Evolutionary conservation across 306 rosid species (phyloP).

Genomic region (Astragalus membranaceus): DNA sequence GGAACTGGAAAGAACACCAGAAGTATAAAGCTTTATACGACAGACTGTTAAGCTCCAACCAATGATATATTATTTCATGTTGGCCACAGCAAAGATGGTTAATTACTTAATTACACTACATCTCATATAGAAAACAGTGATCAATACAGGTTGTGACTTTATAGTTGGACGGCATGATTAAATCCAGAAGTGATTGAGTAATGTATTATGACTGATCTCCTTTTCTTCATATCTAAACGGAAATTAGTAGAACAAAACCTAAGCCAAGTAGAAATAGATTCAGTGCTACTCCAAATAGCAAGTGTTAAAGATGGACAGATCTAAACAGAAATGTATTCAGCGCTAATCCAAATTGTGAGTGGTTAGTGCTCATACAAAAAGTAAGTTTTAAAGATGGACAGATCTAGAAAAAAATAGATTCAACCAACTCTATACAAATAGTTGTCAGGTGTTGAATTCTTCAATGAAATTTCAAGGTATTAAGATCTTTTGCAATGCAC

Average conservation of each 20-base stretch:
- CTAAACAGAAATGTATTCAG: background rate
- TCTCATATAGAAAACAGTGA: background rate
- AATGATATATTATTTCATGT: background rate
- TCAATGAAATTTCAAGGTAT: background rate
- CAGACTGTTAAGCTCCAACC: constrained; percentile 14
- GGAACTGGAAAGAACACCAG: constrained; percentile 69
- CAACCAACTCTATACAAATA: background rate
- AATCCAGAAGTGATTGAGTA: background rate
- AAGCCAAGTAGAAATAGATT: background rate
- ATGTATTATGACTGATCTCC: background rate
- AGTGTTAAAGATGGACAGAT: background rate
- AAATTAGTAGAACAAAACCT: background rate
- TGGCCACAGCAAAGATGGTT: constrained; percentile 3
- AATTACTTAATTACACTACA: background rate
- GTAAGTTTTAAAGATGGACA: background rate
- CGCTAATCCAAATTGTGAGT: background rate
- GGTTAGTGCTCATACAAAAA: background rate
- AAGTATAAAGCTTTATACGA: constrained; percentile 47
- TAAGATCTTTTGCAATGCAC: background rate
- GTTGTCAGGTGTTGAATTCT: background rate
- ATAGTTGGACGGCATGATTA: background rate
- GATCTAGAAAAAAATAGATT: background rate
- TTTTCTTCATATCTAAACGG: background rate
- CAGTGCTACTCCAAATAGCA: background rate
- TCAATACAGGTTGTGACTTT: background rate